Evolutionary conservation across 2,329 filamentous ascomycete genomes (phyloP).

Genomic region (Neophaeococcomyces mojaviensis): DNA sequence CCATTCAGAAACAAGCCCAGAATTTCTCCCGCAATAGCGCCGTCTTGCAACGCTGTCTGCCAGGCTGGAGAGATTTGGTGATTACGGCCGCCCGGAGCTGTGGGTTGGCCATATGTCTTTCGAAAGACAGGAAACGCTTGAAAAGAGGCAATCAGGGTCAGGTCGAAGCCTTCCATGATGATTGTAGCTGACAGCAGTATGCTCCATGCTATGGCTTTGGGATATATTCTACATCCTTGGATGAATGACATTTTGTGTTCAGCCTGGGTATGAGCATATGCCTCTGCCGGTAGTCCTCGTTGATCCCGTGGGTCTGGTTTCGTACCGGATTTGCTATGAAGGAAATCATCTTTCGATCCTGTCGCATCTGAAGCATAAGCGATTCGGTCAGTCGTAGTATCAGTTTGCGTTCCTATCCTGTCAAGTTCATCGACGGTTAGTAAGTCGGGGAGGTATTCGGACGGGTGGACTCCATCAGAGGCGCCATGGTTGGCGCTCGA

Average conservation of each 20-base stretch:
- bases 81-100: slow-evolving; percentile 25
- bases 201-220: slow-evolving; percentile 26
- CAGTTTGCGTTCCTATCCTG: not conserved
- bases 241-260: slow-evolving; percentile 25
- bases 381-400: too few relatives aligned
- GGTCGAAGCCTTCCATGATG: slow-evolving; percentile 28
- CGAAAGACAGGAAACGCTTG: slow-evolving; percentile 31
- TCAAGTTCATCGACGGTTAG: slow-evolving; percentile 54
- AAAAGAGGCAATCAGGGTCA: slow-evolving; percentile 25
- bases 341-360: slow-evolving; percentile 20
- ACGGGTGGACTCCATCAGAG: slow-evolving; percentile 1
- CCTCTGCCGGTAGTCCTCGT: slow-evolving; percentile 18
- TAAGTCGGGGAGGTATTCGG: slow-evolving; percentile 21
- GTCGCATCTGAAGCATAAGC: not conserved
- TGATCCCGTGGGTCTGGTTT: slow-evolving; percentile 19
- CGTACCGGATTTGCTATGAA: slow-evolving; percentile 15
- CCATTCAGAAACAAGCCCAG: slow-evolving; percentile 61
- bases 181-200: slow-evolving; percentile 24
- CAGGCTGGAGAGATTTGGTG: slow-evolving; percentile 48
- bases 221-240: slow-evolving; percentile 22
- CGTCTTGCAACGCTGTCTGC: slow-evolving; percentile 52
- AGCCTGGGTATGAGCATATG: slow-evolving; percentile 19
- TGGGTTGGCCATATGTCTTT: slow-evolving; percentile 15
- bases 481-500: not conserved
- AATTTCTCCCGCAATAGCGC: slow-evolving; percentile 55